These are phyloP conservation scores for Polymyxa betae DNA, from an alignment of 208 protist genomes.

Conservation along the genomic window DNA sequence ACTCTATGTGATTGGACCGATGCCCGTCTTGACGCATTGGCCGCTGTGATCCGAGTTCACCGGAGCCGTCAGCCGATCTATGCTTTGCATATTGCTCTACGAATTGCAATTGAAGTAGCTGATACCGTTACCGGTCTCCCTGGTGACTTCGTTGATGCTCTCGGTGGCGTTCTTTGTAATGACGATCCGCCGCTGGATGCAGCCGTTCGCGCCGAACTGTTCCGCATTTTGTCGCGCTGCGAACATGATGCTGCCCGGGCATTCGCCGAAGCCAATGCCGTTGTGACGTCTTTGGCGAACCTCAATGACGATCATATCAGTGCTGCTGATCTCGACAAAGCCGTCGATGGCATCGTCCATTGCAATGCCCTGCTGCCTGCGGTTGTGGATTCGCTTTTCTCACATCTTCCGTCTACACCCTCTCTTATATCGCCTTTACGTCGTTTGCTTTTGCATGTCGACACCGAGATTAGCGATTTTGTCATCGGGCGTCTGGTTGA, in stretches of 20 bases:
- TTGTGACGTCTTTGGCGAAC: not conserved
- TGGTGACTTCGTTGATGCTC: not conserved
- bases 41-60: not conserved
- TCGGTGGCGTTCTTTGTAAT: not conserved
- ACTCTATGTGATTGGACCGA: not conserved
- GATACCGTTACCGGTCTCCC: not conserved
- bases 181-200: not conserved
- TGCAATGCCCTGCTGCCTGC: not conserved
- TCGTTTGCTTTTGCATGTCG: no score
- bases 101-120: not conserved
- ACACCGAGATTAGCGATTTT: no score
- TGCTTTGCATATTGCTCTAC: not conserved
- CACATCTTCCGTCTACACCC: no score
- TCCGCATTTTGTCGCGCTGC: not conserved
- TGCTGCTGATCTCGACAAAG: no score
- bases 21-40: not conserved
- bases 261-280: not conserved
- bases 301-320: no score
- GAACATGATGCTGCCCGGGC: not conserved
- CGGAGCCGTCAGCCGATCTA: not conserved
- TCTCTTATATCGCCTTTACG: no score
- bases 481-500: no score
- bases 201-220: not conserved
- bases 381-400: not conserved
- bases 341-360: not conserved